These are phyloP conservation scores for Paraconiothyrium sp. DNA, from an alignment of 2,329 filamentous ascomycete species.

Conservation along the genomic window DNA sequence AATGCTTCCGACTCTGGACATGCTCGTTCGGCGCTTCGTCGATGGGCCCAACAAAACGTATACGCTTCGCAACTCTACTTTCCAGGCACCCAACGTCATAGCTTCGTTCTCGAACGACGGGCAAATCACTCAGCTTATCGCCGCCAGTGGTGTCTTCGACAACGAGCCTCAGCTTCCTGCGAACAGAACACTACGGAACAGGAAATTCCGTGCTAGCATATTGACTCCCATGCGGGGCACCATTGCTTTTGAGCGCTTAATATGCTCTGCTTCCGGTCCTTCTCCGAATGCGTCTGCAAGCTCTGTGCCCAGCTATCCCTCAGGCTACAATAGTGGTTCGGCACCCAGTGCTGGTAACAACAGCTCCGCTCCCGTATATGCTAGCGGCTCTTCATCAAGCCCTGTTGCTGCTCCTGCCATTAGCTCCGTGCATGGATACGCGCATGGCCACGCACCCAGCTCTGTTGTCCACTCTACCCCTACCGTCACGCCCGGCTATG, in stretches of 20 bases:
- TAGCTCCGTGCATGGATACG: background rate
- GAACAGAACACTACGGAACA: constrained; percentile 57
- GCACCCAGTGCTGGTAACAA: background rate
- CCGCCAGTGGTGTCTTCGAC: constrained; percentile 70
- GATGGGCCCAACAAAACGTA: constrained; percentile 63
- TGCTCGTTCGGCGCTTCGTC: constrained; percentile 63
- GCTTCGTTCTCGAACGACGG: constrained; percentile 73
- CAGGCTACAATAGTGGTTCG: background rate
- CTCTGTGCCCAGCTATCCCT: background rate
- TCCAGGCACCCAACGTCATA: constrained; percentile 65
- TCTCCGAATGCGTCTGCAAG: background rate
- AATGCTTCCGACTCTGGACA: constrained; percentile 69
- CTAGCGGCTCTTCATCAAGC: too few relatives aligned
- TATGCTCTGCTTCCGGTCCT: constrained; percentile 51
- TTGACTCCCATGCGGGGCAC: constrained; percentile 72
- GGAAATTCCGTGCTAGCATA: constrained; percentile 65
- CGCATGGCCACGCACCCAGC: background rate
- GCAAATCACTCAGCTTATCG: constrained; percentile 69
- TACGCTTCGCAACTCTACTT: constrained; percentile 55
- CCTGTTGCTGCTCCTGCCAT: too few relatives aligned
- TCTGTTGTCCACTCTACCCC: background rate
- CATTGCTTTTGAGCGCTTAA: constrained; percentile 70
- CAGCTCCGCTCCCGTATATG: too few relatives aligned
- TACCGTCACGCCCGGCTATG: background rate
- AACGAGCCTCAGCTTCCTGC: constrained; percentile 60